Evolutionary conservation across 805 yeast genomes (phyloP), one percentile per base, ranked within the genome.

Genomic region (Starmerella sirachaensis): DNA sequence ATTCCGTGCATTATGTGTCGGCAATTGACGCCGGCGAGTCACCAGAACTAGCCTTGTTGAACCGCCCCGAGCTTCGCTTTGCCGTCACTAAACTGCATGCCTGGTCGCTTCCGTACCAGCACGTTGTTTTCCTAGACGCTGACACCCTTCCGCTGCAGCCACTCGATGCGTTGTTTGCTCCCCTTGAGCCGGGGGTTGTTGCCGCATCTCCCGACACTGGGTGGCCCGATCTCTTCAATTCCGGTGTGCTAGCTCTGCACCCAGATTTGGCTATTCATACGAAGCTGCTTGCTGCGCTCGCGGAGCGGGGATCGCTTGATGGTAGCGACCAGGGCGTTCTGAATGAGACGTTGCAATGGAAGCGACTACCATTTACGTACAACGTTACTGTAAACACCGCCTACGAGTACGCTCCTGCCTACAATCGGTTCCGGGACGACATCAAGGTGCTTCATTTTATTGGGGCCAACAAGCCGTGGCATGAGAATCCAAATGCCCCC

Each of bases 281-380:
- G 3, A 59, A 61, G 22, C 63, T 84, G 33, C 42, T 55, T 19
- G 33, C 45, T 1, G 45, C 52, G 4, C 49, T 59, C 16, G 40
- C 46, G 35, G 22, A 36, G n/a, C 43, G 62, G 61, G 36, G 30
- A 3, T 62, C 74, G 1, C 81, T 83, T 49, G 96, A 85, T 58
- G 94, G 94, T 29, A 88, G 93, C 2, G 96, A 85, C 59, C 96
- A 85, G 58, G 96, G 96, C 10, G 64, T 85, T 25, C 63, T 85
- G 45, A 85, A 85, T 57, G 81, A 80, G 32, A 29, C 13, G 49
- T 24, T 54, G 2, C 56, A 59, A 37, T 86, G 96, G 95, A 57
- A 65, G 22, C 67, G 72, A 32, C 60, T 91, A 33, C 86, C 96
- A 2, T 88, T 86, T 50, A 49, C 72, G 31, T 88, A 74, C 64